Evolutionary conservation across 2,329 filamentous ascomycete species (phyloP).

Genomic region (Amphichorda felina): DNA sequence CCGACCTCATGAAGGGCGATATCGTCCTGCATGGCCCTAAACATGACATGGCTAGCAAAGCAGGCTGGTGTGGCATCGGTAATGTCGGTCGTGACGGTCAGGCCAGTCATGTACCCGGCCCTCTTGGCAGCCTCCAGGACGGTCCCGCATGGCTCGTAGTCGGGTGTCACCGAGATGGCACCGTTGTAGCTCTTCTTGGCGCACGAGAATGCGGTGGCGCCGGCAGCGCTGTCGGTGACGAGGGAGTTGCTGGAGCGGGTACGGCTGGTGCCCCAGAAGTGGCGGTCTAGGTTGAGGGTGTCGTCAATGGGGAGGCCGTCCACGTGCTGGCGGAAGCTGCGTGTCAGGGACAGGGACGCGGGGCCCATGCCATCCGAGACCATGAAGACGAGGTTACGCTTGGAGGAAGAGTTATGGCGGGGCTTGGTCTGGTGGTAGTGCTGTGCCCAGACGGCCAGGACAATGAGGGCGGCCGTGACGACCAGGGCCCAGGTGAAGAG

Average conservation of each 20-base stretch:
- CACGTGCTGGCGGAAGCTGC: conserved; percentile 72
- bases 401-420: conserved; percentile 37
- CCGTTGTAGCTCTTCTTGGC: conserved; percentile 93
- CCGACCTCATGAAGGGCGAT: conserved; percentile 92
- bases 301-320: conserved; percentile 63
- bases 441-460: conserved; percentile 67
- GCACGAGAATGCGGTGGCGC: conserved; percentile 92
- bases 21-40: conserved; percentile 58
- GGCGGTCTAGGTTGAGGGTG: conserved; percentile 68
- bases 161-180: conserved; percentile 80
- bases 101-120: conserved; percentile 80
- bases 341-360: conserved; percentile 74
- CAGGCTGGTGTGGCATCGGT: conserved; percentile 95
- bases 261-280: conserved; percentile 82
- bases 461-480: conserved; percentile 66
- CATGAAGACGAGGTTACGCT: conserved; percentile 97
- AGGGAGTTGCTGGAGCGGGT: conserved; percentile 76
- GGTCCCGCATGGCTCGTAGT: conserved; percentile 79
- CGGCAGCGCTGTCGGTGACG: conserved; percentile 93
- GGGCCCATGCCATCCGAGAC: conserved; percentile 98
- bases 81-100: conserved; percentile 90
- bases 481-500: conserved; percentile 75
- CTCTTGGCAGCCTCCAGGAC: conserved; percentile 87
- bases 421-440: conserved; percentile 47
- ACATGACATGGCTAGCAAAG: conserved; percentile 48